Conservation (phyloP, 495 filamentous ascomycete species). For the Annulohypoxylon stygium region DNA sequence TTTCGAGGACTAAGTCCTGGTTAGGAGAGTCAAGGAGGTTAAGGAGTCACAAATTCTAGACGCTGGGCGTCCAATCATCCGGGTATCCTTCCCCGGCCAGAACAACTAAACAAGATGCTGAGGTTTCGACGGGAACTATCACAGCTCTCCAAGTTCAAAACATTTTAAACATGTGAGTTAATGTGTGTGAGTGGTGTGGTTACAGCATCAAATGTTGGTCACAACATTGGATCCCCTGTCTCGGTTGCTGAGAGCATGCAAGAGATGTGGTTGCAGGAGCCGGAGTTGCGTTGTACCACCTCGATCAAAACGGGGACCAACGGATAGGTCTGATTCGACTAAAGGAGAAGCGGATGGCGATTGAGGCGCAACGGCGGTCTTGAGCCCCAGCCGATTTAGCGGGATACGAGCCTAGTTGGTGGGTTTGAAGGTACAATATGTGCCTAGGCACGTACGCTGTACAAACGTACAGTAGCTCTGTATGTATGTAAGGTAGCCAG, state of each 20-base stretch:
- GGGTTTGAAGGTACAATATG: constrained; percentile 1
- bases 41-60: constrained; percentile 32
- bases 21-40: constrained; percentile 23
- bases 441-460: constrained; percentile 13
- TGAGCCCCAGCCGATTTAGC: constrained; percentile 44
- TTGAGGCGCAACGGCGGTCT: constrained; percentile 42
- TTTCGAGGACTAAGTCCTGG: constrained; percentile 30
- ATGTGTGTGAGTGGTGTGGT: constrained; percentile 32
- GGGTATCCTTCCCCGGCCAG: constrained; percentile 40
- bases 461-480: neutral
- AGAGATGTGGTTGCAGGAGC: constrained; percentile 49
- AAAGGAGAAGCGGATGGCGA: constrained; percentile 26
- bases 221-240: constrained; percentile 43
- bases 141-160: constrained; percentile 6
- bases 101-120: constrained; percentile 32
- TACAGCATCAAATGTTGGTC: constrained; percentile 49
- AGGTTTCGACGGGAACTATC: constrained; percentile 24
- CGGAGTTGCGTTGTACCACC: constrained; percentile 47
- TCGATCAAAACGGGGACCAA: constrained; percentile 46
- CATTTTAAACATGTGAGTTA: constrained; percentile 35
- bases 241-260: constrained; percentile 44
- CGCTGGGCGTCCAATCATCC: constrained; percentile 43
- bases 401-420: constrained; percentile 33
- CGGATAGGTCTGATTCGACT: constrained; percentile 39
- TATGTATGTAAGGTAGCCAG: neutral